These are phyloP conservation scores for Aspergillus carlsbadensis DNA, from an alignment of 495 filamentous ascomycete species.

Conservation along the genomic window DNA sequence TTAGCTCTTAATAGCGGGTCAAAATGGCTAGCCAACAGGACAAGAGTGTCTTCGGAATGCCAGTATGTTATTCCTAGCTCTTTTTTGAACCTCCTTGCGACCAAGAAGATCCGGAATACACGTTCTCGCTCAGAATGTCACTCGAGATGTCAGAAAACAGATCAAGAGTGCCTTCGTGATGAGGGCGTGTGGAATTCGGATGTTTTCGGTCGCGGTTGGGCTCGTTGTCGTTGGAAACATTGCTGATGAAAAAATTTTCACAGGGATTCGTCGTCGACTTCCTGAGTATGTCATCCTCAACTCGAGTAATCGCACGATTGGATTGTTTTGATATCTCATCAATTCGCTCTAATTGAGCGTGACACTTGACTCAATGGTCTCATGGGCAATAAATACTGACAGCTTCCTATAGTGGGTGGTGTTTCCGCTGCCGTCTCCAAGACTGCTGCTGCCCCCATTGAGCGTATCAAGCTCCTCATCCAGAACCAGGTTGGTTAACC, in stretches of 20 bases:
- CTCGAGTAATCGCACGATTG: neutral
- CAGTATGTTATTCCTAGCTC: constrained; percentile 37
- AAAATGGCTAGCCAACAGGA: constrained; percentile 56
- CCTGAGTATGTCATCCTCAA: constrained; percentile 79
- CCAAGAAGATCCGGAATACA: constrained; percentile 6
- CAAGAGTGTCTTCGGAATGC: constrained; percentile 91
- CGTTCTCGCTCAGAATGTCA: constrained; percentile 7
- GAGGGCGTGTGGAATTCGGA: neutral
- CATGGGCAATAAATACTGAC: constrained; percentile 28
- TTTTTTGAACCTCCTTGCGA: constrained; percentile 5
- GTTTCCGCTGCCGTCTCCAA: constrained; percentile 99
- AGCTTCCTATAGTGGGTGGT: constrained; percentile 80
- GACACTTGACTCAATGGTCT: neutral
- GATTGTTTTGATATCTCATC: neutral
- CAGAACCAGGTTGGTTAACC: constrained; percentile 86
- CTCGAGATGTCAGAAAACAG: neutral
- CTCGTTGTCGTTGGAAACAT: constrained; percentile 1
- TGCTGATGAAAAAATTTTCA: constrained; percentile 37
- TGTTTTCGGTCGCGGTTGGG: neutral
- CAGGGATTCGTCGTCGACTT: constrained; percentile 83
- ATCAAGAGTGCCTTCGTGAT: neutral
- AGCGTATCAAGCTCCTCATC: constrained; percentile 99
- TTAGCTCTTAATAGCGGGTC: constrained; percentile 44
- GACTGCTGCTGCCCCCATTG: constrained; percentile 98
- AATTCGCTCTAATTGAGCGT: constrained; percentile 6